These are phyloP conservation scores for Apiotrichum mycotoxinovorans DNA, from an alignment of 1,284 basidiomycete species.

Conservation along the genomic window DNA sequence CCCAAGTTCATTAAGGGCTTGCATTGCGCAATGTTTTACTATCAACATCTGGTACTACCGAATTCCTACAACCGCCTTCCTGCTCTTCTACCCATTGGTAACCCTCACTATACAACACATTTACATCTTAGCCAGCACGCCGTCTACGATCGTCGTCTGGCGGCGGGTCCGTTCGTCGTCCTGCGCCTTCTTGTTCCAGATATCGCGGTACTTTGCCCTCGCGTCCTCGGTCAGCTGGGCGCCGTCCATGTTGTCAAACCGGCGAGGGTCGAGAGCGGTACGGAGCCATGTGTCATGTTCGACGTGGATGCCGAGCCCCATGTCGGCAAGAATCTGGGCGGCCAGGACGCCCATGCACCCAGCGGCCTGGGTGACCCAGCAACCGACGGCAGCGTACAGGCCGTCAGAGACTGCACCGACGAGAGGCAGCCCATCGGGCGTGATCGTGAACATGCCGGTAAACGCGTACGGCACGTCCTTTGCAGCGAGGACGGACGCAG, in stretches of 20 bases:
- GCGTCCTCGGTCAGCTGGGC: constrained; percentile 9
- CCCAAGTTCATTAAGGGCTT: too few species aligned
- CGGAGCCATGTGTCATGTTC: constrained; percentile 12
- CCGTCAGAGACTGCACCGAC: constrained; percentile 20
- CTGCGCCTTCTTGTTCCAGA: constrained; percentile 22
- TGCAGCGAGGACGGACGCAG: background rate
- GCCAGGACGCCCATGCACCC: constrained; percentile 24
- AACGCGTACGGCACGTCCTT: constrained; percentile 15
- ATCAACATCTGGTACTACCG: too few species aligned
- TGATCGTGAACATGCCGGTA: constrained; percentile 30
- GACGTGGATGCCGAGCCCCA: background rate
- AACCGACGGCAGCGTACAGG: constrained; percentile 24
- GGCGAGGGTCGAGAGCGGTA: constrained; percentile 21
- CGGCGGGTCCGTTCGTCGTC: background rate
- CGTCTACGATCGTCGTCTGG: background rate
- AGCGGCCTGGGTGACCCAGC: constrained; percentile 33
- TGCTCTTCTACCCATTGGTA: too few species aligned
- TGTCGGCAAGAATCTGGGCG: constrained; percentile 13
- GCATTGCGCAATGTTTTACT: too few species aligned
- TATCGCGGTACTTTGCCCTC: constrained; percentile 26
- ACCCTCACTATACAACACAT: background rate
- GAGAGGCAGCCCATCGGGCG: constrained; percentile 30
- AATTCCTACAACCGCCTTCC: too few species aligned
- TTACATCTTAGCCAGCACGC: background rate
- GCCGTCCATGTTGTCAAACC: constrained; percentile 30